Evolutionary conservation across 306 rosid species (phyloP).

Genomic region (Prosopis cineraria): DNA sequence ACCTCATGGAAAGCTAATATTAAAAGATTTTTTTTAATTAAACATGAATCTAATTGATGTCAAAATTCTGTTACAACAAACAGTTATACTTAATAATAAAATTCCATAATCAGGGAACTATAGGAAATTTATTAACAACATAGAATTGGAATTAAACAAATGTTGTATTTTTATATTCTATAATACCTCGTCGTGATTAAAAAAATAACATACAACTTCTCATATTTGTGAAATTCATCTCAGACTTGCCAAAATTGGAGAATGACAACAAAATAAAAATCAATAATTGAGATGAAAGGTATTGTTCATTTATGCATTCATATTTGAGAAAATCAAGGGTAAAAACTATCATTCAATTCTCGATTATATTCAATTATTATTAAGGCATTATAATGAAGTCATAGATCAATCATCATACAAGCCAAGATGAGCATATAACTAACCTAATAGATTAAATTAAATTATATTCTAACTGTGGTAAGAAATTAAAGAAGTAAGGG

Average conservation of each 20-base stretch:
- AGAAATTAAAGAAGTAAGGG: too few species aligned
- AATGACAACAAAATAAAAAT: background rate
- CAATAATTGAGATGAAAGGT: conserved; percentile 7
- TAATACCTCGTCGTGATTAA: background rate
- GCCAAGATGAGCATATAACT: conserved; percentile 10
- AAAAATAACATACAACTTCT: background rate
- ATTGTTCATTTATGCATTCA: background rate
- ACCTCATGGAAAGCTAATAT: too few species aligned
- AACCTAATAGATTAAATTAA: conserved; percentile 28
- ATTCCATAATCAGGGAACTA: background rate
- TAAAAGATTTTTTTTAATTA: background rate
- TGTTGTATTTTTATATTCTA: background rate
- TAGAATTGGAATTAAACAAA: background rate
- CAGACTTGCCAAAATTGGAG: background rate
- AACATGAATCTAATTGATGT: background rate
- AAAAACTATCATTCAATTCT: background rate
- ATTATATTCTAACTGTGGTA: too few species aligned
- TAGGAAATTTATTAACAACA: background rate
- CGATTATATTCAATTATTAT: background rate
- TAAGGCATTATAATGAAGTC: background rate
- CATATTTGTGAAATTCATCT: conserved; percentile 9
- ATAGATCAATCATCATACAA: background rate
- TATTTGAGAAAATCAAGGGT: background rate
- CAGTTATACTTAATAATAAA: background rate
- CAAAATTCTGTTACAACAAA: background rate